A percentile compares a stretch with the other conserved stretches of the same genome.
Conservation (phyloP, 441 rosid species). For the Brassica balearica region DNA sequence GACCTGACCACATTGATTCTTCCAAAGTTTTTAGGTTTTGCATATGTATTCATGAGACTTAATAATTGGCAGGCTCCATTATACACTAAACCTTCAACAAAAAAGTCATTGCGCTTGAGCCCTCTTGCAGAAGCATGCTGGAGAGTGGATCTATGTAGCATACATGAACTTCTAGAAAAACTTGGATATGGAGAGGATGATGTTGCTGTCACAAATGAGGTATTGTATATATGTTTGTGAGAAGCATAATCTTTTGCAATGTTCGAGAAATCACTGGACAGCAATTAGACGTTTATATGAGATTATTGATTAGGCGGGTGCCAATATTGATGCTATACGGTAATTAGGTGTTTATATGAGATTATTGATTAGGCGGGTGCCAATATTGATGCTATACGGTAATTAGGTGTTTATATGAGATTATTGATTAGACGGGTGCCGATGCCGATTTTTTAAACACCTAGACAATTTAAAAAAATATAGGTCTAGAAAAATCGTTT, state of each 20-base stretch:
- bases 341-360: too few species aligned
- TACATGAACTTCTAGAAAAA: conserved; percentile 86
- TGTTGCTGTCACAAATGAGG: conserved; percentile 85
- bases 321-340: too few species aligned
- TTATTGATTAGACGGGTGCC: not conserved
- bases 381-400: too few species aligned
- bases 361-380: too few species aligned
- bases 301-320: too few species aligned
- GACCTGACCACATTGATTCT: not conserved
- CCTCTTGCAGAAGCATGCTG: conserved; percentile 91
- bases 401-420: too few species aligned
- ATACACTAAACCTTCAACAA: not conserved
- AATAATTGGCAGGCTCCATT: not conserved
- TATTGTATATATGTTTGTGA: conserved; percentile 39
- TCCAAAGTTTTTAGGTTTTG: conserved; percentile 4
- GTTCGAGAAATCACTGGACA: too few species aligned
- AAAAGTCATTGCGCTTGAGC: conserved; percentile 52
- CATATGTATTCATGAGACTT: conserved; percentile 14
- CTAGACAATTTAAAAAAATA: not conserved
- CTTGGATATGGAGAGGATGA: conserved; percentile 92
- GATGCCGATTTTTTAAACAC: too few species aligned
- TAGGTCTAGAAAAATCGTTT: not conserved
- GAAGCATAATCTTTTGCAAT: conserved; percentile 2
- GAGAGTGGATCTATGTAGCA: conserved; percentile 79
- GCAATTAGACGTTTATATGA: too few species aligned